These are phyloP conservation scores for Voacanga thouarsii DNA, from an alignment of 257 asterid genomes.

Conservation along the genomic window DNA sequence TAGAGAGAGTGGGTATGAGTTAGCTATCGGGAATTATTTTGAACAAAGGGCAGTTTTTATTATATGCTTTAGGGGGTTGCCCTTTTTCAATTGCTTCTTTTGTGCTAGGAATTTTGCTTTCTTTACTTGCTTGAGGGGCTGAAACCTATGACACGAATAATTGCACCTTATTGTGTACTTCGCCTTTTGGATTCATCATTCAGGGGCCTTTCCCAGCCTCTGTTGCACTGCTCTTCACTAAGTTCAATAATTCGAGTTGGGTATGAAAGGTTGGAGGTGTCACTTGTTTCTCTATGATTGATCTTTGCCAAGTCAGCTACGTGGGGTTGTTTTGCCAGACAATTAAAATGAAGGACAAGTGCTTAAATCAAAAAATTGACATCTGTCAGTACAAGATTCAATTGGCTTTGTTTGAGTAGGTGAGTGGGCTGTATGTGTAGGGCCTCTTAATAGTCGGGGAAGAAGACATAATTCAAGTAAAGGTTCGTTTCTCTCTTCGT, in stretches of 20 bases:
- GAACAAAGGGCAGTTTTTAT: conserved; percentile 28
- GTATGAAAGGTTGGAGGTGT: conserved; percentile 41
- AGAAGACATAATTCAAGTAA: not conserved
- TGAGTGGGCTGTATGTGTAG: conserved; percentile 20
- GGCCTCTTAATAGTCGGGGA: conserved; percentile 4
- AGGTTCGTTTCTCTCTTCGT: not conserved
- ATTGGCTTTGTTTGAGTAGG: conserved; percentile 22
- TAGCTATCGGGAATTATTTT: conserved; percentile 33
- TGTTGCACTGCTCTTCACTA: conserved; percentile 1
- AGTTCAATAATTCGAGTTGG: conserved; percentile 34
- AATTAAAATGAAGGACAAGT: conserved; percentile 27
- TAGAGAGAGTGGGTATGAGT: conserved; percentile 15
- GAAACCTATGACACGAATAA: conserved; percentile 49
- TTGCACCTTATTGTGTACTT: conserved; percentile 52
- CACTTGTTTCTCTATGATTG: conserved; percentile 66
- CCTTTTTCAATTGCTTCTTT: conserved; percentile 12
- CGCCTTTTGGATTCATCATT: conserved; percentile 57
- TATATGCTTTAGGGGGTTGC: conserved; percentile 26
- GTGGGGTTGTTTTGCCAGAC: conserved; percentile 11
- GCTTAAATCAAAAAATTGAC: conserved; percentile 29
- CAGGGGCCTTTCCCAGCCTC: conserved; percentile 22
- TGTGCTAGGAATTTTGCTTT: conserved; percentile 13
- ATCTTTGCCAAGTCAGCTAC: conserved; percentile 40
- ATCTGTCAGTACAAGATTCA: conserved; percentile 26
- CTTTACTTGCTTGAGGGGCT: conserved; percentile 25